Percentiles rank a stretch among this genome's conserved stretches.
Evolutionary conservation across 169 alveolate species (phyloP).

Genomic region (Pseudocohnilembus persalinus): DNA sequence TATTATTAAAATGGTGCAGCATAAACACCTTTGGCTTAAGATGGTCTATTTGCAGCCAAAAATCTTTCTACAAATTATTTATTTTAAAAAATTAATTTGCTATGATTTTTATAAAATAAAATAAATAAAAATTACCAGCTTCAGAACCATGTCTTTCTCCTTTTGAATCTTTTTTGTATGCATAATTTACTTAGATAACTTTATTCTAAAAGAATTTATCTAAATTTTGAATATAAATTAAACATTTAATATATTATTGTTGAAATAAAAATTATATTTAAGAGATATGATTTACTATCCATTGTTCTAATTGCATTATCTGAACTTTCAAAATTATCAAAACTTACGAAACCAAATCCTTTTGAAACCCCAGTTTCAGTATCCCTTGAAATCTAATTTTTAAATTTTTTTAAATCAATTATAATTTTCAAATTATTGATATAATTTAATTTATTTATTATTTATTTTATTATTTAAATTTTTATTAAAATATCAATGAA

Average conservation of each 20-base stretch:
- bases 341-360: slow-evolving; percentile 96
- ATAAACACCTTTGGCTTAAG: slow-evolving; percentile 2
- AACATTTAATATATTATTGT: not conserved
- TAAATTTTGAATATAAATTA: not conserved
- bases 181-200: slow-evolving; percentile 97
- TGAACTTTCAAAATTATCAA: slow-evolving; percentile 97
- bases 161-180: slow-evolving; percentile 96
- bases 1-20: too few relatives aligned
- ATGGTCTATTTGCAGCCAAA: slow-evolving; percentile 74
- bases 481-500: not conserved
- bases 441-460: too few relatives aligned
- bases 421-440: too few relatives aligned
- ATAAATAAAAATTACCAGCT: slow-evolving; percentile 6
- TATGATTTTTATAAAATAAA: not conserved
- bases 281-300: slow-evolving; percentile 74
- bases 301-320: slow-evolving; percentile 98
- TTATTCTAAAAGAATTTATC: slow-evolving; percentile 95
- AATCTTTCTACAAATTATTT: slow-evolving; percentile 81
- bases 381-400: slow-evolving; percentile 90
- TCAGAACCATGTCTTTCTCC: slow-evolving; percentile 86
- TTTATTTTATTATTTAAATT: too few relatives aligned
- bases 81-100: not conserved
- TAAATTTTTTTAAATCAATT: not conserved
- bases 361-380: slow-evolving; percentile 92
- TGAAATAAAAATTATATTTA: not conserved